These are phyloP conservation scores for Populus tomentosa DNA, from an alignment of 441 rosid species.

Conservation along the genomic window DNA sequence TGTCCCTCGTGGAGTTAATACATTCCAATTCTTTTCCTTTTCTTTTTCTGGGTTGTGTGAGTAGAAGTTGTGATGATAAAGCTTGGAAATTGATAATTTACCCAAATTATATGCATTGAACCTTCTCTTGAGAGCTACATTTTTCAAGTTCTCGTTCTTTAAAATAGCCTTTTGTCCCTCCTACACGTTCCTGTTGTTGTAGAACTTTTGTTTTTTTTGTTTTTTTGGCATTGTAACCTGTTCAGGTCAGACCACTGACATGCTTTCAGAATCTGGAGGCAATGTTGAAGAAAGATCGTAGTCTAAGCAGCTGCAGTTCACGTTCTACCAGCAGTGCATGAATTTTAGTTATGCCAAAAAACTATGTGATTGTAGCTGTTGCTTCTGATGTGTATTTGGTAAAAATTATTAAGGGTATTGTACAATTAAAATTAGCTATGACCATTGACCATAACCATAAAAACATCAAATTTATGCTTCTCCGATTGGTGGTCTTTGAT, in stretches of 20 bases:
- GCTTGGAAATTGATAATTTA: background rate
- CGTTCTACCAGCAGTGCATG: conserved; percentile 36
- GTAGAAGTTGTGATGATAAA: background rate
- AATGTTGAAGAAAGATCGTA: conserved; percentile 48
- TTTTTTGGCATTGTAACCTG: background rate
- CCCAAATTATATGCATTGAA: background rate
- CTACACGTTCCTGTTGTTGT: background rate
- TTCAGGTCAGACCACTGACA: conserved; percentile 65
- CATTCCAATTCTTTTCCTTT: background rate
- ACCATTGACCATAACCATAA: no score
- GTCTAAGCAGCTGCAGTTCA: conserved; percentile 40
- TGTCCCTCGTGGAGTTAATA: background rate
- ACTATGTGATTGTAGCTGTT: no score
- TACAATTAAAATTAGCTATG: no score
- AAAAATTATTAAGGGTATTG: no score
- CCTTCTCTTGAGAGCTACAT: background rate
- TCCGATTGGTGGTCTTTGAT: no score
- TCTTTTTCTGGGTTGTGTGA: background rate
- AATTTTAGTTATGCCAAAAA: background rate
- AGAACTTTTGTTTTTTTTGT: background rate
- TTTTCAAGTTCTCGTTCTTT: background rate
- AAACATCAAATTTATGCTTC: no score
- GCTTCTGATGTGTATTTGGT: no score
- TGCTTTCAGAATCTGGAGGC: conserved; percentile 61
- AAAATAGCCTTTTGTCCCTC: background rate